These are phyloP conservation scores for Lipomyces kockii DNA, from an alignment of 805 yeast species.

Conservation along the genomic window DNA sequence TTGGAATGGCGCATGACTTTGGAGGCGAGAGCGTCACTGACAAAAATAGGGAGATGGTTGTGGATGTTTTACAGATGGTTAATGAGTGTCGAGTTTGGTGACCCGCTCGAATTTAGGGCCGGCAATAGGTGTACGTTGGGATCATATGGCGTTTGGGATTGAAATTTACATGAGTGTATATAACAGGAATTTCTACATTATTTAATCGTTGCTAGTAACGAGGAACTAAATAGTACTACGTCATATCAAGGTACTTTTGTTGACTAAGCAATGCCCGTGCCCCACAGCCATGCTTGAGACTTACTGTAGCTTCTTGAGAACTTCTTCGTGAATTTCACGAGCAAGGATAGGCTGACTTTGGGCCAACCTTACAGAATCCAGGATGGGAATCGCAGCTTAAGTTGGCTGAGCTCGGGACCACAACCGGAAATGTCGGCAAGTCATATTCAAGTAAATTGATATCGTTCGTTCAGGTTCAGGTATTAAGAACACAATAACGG, in stretches of 20 bases:
- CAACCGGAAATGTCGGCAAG: too few relatives aligned
- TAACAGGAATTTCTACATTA: not conserved
- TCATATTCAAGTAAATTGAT: not conserved
- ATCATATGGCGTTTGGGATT: not conserved
- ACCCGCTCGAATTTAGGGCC: not conserved
- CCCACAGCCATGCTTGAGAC: too few relatives aligned
- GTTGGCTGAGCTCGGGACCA: too few relatives aligned
- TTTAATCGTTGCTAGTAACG: not conserved
- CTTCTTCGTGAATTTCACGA: too few relatives aligned
- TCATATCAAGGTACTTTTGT: not conserved
- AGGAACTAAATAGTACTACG: not conserved
- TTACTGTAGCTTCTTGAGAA: too few relatives aligned
- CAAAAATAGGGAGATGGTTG: constrained; percentile 7
- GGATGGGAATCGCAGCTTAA: too few relatives aligned
- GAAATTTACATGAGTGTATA: not conserved
- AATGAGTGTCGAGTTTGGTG: constrained; percentile 30
- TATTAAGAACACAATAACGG: too few relatives aligned
- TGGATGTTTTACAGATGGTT: constrained; percentile 30
- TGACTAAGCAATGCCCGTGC: not conserved
- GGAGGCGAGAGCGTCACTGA: not conserved
- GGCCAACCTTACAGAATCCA: too few relatives aligned
- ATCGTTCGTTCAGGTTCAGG: not conserved
- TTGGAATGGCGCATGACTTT: constrained; percentile 21
- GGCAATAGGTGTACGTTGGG: too few relatives aligned
- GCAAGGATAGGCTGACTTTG: too few relatives aligned